Base-by-base conservation (phyloP, 805 yeast genomes). In the Pichia rugopelliculosa region DNA sequence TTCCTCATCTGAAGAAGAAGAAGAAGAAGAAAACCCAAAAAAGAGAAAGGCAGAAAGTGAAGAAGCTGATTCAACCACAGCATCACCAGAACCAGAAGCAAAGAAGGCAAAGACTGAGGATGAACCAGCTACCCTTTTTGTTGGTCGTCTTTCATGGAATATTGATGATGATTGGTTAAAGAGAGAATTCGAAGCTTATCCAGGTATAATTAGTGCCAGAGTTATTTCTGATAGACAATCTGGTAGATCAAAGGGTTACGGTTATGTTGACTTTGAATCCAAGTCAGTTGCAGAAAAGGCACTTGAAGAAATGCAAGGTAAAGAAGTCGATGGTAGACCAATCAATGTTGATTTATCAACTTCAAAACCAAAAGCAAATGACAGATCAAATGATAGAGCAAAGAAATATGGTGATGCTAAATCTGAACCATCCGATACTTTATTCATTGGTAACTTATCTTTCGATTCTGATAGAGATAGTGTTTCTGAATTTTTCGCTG, bases 91-190 rank as follows among this genome's bases (percentile, higher is more conserved):
- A 52, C 62, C 73, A 36, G 68, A 70, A 45, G 56, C 71, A 50
- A 84, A 83, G 74, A 80, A 78, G 67, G 61, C 68, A 45, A 69
- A 65, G 54, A 49, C 60, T 34, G 68, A 64, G 45, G 68, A 67
- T 56, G 95, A 84, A 70, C 84, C 89, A 59, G 86, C 91, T 51
- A 91, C 98, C 52, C 69, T 93, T 56, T 93, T 93, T 62, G 98
- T 90, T 56, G 99, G 99, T 62, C 84, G 98, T 74, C 79, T 93
- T 62, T 89, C 98, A 20, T 93, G 98, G 98, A 85, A 82, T 69
- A 79, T 93, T 62, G 99, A 93, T 64, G 97, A 90, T 66, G 95
- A 83, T 51, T 87, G 96, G 96, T 80, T 93, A 67, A 75, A 76
- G 70, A 73, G 82, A 53, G 97, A 87, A 73, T 93, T 93, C 68